Base-by-base conservation (phyloP, 371 early-diverging fungal species). In the Mucor piriformis region DNA sequence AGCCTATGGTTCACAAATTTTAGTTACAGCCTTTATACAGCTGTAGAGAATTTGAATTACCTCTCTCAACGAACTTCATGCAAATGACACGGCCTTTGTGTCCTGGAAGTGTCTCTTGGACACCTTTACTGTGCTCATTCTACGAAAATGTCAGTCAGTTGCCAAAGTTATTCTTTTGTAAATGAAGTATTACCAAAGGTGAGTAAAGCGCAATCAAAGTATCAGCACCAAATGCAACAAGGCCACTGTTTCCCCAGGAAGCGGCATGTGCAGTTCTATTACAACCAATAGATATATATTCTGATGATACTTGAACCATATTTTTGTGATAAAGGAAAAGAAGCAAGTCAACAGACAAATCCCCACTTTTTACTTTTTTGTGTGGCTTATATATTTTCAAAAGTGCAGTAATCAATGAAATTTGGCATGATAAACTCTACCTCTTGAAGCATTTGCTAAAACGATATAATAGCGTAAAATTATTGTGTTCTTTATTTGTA, bases 1-100 rank as follows among this genome's bases (percentile, higher is more conserved):
- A 59, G 16, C 84, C 85, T 83, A 53, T 29, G 6, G n/a, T 42
- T 42, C 16, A 40, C 11, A 20, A 15, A 12, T 10, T n/a, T 12
- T 27, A 10, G 13, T 29, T 21, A 25, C 13, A 21, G 21, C 3
- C 13, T 21, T 3, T 43, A 21, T 43, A 24, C 21, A 27, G 13
- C 8, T 35, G 20, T 35, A 50, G 37, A 29, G 44, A 16, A 27
- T 43, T 46, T 3, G 32, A 27, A 12, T 38, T 69, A 76, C 88
- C 87, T 61, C 82, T 61, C 61, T 87, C 79, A 25, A 91, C 67
- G 72, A 91, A 92, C 6, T 81, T 78, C 2, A 91, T 86, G 62
- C 92, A 88, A 71, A 89, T 93, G 33, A 95, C 94, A 37, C 90
- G 83, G 20, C 73, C 84, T n/a, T 70, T 83, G 59, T 95, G 95